Conservation (phyloP, 257 asterid genomes). For the Ilex asprella region DNA sequence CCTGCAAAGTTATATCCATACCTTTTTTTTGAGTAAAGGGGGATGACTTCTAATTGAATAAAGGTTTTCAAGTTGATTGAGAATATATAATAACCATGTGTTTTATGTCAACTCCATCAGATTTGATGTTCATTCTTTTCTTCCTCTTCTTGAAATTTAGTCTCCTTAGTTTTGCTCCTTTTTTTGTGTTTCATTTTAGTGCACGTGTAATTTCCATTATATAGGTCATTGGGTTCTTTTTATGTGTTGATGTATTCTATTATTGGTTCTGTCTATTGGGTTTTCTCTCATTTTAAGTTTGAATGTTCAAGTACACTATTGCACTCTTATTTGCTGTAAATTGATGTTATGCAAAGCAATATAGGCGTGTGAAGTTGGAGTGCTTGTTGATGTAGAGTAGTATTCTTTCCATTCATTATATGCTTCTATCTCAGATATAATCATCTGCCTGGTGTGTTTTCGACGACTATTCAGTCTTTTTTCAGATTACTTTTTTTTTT, state of each 20-base stretch:
- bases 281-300: constrained; percentile 16
- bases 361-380: constrained; percentile 22
- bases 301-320: constrained; percentile 24
- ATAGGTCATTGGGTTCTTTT: background rate
- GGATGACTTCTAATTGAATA: too few species aligned
- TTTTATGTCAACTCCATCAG: too few species aligned
- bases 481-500: too few species aligned
- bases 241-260: background rate
- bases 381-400: constrained; percentile 39
- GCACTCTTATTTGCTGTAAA: constrained; percentile 35
- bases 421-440: constrained; percentile 30
- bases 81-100: too few species aligned
- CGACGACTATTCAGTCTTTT: background rate
- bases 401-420: constrained; percentile 25
- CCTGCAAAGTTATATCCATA: background rate
- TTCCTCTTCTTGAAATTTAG: background rate
- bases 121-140: too few species aligned
- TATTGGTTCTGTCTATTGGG: background rate
- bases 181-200: background rate
- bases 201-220: background rate
- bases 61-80: too few species aligned
- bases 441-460: constrained; percentile 17
- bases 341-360: constrained; percentile 25
- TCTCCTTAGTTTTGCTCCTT: background rate
- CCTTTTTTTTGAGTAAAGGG: too few species aligned